These are phyloP conservation scores for Niebla homalea DNA, from an alignment of 495 filamentous ascomycete genomes.

Conservation along the genomic window DNA sequence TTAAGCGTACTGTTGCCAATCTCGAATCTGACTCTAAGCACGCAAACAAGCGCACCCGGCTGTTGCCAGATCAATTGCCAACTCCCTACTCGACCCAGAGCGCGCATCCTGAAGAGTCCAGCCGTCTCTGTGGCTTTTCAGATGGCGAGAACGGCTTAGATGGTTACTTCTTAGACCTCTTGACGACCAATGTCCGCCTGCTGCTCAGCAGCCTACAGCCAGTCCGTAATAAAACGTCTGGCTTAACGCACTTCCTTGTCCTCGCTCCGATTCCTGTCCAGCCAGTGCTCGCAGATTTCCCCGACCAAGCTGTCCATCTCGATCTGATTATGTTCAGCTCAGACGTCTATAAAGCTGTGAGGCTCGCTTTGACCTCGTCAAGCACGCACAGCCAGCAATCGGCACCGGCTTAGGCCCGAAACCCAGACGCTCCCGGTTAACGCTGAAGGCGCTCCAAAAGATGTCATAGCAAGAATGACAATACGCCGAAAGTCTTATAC, in stretches of 20 bases:
- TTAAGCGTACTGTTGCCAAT: not conserved
- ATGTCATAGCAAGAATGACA: not conserved
- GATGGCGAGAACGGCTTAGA: not conserved
- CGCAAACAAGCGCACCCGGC: not conserved
- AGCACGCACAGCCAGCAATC: not conserved
- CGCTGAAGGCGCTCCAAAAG: not conserved
- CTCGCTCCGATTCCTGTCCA: not conserved
- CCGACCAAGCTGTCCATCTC: not conserved
- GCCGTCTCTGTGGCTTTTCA: not conserved
- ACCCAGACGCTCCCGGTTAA: not conserved
- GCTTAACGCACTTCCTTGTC: not conserved
- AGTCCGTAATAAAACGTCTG: not conserved
- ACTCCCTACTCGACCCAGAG: not conserved
- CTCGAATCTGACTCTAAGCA: not conserved
- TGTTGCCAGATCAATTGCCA: conserved; percentile 1
- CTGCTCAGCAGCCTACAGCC: not conserved
- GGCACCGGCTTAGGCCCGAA: not conserved
- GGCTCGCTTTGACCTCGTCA: not conserved
- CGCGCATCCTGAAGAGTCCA: not conserved
- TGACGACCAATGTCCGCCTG: not conserved
- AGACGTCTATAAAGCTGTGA: not conserved
- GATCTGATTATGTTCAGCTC: not conserved
- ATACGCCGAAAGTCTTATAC: not conserved
- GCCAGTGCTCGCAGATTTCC: not conserved
- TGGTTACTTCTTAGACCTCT: not conserved